Base-by-base conservation (phyloP, 495 filamentous ascomycete species). In the Penicillium canariense region DNA sequence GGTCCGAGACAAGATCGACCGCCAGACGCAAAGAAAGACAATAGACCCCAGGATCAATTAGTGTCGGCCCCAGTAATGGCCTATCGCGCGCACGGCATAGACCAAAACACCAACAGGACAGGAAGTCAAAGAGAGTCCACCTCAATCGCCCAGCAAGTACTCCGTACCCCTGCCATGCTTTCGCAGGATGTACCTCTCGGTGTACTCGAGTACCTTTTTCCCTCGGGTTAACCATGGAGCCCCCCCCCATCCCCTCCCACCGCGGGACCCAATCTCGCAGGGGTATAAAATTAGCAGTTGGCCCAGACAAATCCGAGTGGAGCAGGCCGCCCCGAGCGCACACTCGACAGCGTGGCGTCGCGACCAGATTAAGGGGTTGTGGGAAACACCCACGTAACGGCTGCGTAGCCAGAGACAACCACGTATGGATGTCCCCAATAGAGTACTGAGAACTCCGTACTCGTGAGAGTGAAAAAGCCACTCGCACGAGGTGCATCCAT, bases 1-100 rank as follows among this genome's bases (percentile, higher is more conserved):
- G 26, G 50, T 50, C 61, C 55, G 58, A 64, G 61, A 64, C 61
- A 60, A 55, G 58, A 61, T 64, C 58, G 58, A 58, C 58, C 26
- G 48, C 38, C 30, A 27, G 26, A 32, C 10, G 27, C 22, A 26
- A n/a, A 17, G 10, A 38, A 35, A 18, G 10, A 25, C 12, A 31
- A 49, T 27, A 23, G 17, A 8, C 47, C 32, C 28, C 23, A 50
- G 17, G 14, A 48, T 43, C 43, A 10, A 46, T n/a, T 46, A 46
- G 43, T 8, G 25, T 23, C n/a, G n/a, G n/a, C n/a, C 38, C 25
- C 38, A 22, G 38, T 42, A 25, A 12, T n/a, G n/a, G n/a, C n/a
- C n/a, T n/a, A n/a, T n/a, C n/a, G n/a, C n/a, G n/a, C n/a, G n/a
- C n/a, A n/a, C n/a, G n/a, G n/a, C n/a, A n/a, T n/a, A n/a, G n/a